Evolutionary conservation across 1,139 yeast species (phyloP).

Genomic region (Hemisphaericaspora xylanilytica): DNA sequence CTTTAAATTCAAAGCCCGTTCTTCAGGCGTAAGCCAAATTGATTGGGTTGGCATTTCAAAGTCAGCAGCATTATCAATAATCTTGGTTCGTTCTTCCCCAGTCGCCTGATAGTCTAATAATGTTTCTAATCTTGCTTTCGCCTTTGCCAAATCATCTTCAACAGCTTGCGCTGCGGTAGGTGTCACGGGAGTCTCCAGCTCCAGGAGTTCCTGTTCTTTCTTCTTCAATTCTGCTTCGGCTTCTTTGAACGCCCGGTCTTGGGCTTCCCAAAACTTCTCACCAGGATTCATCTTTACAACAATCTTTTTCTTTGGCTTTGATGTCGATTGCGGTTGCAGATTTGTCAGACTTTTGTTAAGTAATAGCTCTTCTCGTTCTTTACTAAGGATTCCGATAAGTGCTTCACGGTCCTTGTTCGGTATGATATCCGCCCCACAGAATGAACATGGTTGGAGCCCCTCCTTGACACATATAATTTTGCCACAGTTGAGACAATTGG

Average conservation of each 20-base stretch:
- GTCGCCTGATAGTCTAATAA: constrained; percentile 79
- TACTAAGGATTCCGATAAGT: constrained; percentile 50
- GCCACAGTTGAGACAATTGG: constrained; percentile 93
- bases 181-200: constrained; percentile 32
- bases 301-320: constrained; percentile 33
- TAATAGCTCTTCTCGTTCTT: constrained; percentile 36
- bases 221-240: constrained; percentile 41
- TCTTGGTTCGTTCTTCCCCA: constrained; percentile 84
- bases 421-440: constrained; percentile 69
- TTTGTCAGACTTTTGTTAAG: constrained; percentile 14
- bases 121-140: constrained; percentile 70
- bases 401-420: constrained; percentile 58
- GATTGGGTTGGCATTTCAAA: constrained; percentile 61
- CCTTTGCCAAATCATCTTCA: constrained; percentile 59
- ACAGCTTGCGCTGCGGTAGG: constrained; percentile 23
- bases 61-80: constrained; percentile 92
- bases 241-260: constrained; percentile 58
- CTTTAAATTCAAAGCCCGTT: constrained; percentile 78
- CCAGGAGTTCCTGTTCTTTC: constrained; percentile 29
- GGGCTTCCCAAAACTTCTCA: constrained; percentile 66
- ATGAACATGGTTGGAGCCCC: constrained; percentile 88
- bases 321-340: constrained; percentile 14
- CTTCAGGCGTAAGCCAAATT: constrained; percentile 86
- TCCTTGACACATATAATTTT: constrained; percentile 87
- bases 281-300: constrained; percentile 56